phyloP scores from a whole-genome alignment of 805 yeast genomes.

The Myxozyma udenii region DNA sequence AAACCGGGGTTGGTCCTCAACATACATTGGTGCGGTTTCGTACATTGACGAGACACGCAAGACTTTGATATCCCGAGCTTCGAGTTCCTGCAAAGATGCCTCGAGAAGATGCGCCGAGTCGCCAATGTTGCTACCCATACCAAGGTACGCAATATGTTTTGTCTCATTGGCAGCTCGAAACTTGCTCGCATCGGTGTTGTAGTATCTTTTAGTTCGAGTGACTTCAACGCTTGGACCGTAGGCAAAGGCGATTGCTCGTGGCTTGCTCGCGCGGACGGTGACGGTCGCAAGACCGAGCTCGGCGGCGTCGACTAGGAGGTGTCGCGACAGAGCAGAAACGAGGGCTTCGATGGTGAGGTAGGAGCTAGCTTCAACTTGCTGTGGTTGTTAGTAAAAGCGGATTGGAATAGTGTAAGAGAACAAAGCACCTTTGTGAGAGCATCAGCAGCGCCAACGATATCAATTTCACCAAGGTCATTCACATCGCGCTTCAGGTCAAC shows the following conservation, averaged over 20 bases:
- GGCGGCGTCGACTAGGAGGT: slow-evolving; percentile 46
- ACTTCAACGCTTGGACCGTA: slow-evolving; percentile 88
- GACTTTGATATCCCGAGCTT: slow-evolving; percentile 47
- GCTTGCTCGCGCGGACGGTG: slow-evolving; percentile 69
- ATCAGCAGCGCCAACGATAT: slow-evolving; percentile 41
- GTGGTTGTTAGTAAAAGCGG: neutral
- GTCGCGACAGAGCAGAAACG: slow-evolving; percentile 65
- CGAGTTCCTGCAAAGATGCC: slow-evolving; percentile 51
- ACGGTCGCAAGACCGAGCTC: slow-evolving; percentile 41
- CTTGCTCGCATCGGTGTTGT: slow-evolving; percentile 12
- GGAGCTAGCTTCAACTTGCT: slow-evolving; percentile 62
- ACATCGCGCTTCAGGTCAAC: slow-evolving; percentile 45
- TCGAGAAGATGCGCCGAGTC: slow-evolving; percentile 61
- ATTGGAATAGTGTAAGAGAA: neutral
- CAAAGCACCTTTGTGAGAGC: slow-evolving; percentile 47
- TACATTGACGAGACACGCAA: slow-evolving; percentile 71
- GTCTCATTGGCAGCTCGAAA: neutral
- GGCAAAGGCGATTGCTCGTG: slow-evolving; percentile 82
- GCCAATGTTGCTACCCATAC: slow-evolving; percentile 89
- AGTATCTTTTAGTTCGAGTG: slow-evolving; percentile 42
- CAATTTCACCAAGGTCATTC: slow-evolving; percentile 10
- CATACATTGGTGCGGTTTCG: slow-evolving; percentile 91
- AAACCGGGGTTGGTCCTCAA: slow-evolving; percentile 72
- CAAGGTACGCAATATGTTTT: slow-evolving; percentile 54
- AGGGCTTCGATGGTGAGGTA: slow-evolving; percentile 94